phyloP scores from a whole-genome alignment of 1,284 basidiomycete species.

The Boletus mariae region DNA sequence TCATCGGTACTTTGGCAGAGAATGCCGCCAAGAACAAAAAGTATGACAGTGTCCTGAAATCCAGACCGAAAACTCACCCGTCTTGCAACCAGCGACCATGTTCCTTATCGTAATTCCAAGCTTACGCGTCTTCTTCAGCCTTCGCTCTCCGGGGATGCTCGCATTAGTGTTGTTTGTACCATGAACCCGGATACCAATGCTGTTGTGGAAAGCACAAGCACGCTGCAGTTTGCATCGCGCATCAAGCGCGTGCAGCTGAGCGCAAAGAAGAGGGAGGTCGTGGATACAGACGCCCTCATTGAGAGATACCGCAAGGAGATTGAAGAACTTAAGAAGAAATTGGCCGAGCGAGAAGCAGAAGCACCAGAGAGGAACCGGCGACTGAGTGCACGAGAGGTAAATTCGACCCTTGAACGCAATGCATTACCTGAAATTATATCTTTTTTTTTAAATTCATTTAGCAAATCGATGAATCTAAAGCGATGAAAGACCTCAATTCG shows the following conservation, averaged over 20 bases:
- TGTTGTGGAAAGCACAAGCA: constrained; percentile 80
- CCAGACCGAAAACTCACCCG: neutral
- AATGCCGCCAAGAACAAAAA: constrained; percentile 76
- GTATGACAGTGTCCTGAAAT: constrained; percentile 33
- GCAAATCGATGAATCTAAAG: constrained; percentile 76
- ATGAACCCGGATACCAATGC: constrained; percentile 79
- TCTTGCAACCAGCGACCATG: constrained; percentile 60
- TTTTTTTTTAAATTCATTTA: constrained; percentile 22
- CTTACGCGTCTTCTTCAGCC: constrained; percentile 93
- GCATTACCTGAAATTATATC: neutral
- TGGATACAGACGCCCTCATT: constrained; percentile 90
- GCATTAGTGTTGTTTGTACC: constrained; percentile 95
- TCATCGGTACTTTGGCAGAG: constrained; percentile 86
- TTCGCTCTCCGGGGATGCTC: constrained; percentile 90
- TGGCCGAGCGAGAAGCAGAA: constrained; percentile 64
- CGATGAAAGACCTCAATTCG: constrained; percentile 76
- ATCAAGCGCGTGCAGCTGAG: constrained; percentile 84
- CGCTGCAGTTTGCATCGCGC: constrained; percentile 83
- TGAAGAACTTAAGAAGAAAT: constrained; percentile 70
- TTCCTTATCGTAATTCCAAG: constrained; percentile 96
- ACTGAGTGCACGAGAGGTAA: constrained; percentile 67
- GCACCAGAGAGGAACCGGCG: constrained; percentile 52
- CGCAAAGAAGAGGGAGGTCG: constrained; percentile 90
- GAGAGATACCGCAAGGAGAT: constrained; percentile 90
- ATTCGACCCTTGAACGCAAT: constrained; percentile 1